Conservation (phyloP, 75 land plant genomes). For the Larix kaempferi region DNA sequence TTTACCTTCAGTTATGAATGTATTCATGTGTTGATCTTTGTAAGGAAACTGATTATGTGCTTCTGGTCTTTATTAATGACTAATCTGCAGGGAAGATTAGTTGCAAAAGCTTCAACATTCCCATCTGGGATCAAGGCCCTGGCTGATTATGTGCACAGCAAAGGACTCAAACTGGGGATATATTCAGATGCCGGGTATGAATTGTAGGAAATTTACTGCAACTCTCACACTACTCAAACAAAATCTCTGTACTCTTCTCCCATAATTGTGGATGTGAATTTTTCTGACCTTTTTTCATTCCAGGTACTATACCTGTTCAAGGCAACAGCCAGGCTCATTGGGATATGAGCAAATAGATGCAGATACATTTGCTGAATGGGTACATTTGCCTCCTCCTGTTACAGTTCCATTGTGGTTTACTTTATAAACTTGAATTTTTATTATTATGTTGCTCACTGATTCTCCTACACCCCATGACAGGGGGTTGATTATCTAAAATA, state of each 20-base stretch:
- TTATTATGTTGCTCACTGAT: neutral
- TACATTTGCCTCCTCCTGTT: slow-evolving; percentile 7
- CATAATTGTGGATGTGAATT: too few relatives aligned
- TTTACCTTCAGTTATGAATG: neutral
- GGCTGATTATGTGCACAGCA: slow-evolving; percentile 55
- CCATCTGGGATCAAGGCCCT: slow-evolving; percentile 62
- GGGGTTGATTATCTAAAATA: slow-evolving; percentile 52
- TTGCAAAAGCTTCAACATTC: slow-evolving; percentile 28
- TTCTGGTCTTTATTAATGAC: slow-evolving; percentile 5
- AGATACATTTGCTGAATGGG: slow-evolving; percentile 43
- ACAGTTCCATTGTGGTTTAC: neutral
- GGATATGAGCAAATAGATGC: slow-evolving; percentile 42
- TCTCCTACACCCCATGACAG: slow-evolving; percentile 10
- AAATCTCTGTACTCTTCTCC: neutral
- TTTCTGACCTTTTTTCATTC: neutral
- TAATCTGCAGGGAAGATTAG: slow-evolving; percentile 31
- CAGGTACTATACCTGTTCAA: slow-evolving; percentile 34
- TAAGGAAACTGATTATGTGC: neutral
- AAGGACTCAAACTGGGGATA: slow-evolving; percentile 56
- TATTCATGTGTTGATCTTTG: neutral
- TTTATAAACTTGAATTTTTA: neutral
- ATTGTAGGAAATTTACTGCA: neutral
- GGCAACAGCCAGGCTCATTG: slow-evolving; percentile 40
- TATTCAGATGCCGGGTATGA: slow-evolving; percentile 60
- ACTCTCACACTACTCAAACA: neutral